Percentiles rank a stretch among this genome's conserved stretches.
These are phyloP conservation scores for Parietichytrium sp. DNA, from an alignment of 108 stramenopile genomes.

Conservation along the genomic window DNA sequence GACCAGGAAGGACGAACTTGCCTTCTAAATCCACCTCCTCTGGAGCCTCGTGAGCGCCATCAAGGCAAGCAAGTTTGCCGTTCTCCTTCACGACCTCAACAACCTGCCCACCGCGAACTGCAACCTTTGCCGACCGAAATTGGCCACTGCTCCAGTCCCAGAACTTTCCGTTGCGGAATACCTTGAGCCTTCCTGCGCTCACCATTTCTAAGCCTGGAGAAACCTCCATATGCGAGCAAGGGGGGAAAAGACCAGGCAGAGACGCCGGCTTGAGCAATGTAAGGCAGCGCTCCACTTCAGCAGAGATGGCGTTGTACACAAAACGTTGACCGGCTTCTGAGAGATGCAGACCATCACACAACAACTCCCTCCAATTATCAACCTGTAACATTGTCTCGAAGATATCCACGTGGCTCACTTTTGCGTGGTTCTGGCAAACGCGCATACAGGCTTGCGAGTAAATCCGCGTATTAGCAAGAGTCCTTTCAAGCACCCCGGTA, in stretches of 20 bases:
- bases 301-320: too few species aligned
- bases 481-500: neutral
- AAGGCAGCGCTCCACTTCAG: too few species aligned
- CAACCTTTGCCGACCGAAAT: too few species aligned
- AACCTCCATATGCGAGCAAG: too few species aligned
- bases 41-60: neutral
- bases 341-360: neutral
- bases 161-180: neutral
- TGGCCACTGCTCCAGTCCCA: neutral
- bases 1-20: neutral
- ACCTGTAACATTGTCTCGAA: neutral
- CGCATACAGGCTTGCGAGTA: neutral
- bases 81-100: neutral
- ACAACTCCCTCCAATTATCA: neutral
- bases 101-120: neutral
- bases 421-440: neutral
- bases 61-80: neutral
- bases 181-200: too few species aligned
- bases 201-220: too few species aligned
- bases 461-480: neutral
- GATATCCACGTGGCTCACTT: neutral
- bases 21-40: neutral
- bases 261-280: too few species aligned
- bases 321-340: neutral
- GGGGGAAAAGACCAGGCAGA: too few species aligned